Percentiles rank a stretch among this genome's conserved stretches.
These are phyloP conservation scores for Penicillium paradoxum DNA, from an alignment of 495 filamentous ascomycete species.

Conservation along the genomic window DNA sequence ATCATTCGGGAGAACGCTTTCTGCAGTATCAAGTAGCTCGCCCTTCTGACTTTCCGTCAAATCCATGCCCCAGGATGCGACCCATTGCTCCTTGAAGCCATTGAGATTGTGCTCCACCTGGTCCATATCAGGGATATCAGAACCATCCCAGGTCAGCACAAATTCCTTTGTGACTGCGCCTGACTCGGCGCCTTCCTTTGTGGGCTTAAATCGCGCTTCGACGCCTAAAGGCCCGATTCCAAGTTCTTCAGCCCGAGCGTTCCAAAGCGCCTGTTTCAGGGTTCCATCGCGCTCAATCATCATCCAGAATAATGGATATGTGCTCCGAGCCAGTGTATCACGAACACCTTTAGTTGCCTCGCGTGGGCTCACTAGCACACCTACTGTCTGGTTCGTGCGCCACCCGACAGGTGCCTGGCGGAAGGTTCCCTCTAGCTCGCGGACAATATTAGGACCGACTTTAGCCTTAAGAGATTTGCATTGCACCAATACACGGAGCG, in stretches of 20 bases:
- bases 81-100: conserved; percentile 28
- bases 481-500: conserved; percentile 66
- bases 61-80: conserved; percentile 26
- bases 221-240: conserved; percentile 63
- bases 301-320: conserved; percentile 60
- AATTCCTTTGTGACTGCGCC: conserved; percentile 28
- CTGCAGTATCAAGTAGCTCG: conserved; percentile 32
- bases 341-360: conserved; percentile 55
- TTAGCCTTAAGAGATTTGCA: conserved; percentile 66
- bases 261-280: conserved; percentile 40
- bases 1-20: conserved; percentile 27
- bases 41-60: conserved; percentile 15
- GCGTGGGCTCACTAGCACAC: conserved; percentile 54
- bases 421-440: conserved; percentile 84
- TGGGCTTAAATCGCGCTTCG: conserved; percentile 44
- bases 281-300: conserved; percentile 40
- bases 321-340: conserved; percentile 61
- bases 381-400: conserved; percentile 56
- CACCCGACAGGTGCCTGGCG: conserved; percentile 64
- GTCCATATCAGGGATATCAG: conserved; percentile 41
- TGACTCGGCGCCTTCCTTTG: conserved; percentile 3
- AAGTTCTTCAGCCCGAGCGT: conserved; percentile 51
- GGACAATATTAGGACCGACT: conserved; percentile 59
- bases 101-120: conserved; percentile 27
- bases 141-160: conserved; percentile 55